Percentiles rank a stretch among this genome's conserved stretches.
Conservation (phyloP, 1,139 yeast species). For the Pneumocystis canis region DNA sequence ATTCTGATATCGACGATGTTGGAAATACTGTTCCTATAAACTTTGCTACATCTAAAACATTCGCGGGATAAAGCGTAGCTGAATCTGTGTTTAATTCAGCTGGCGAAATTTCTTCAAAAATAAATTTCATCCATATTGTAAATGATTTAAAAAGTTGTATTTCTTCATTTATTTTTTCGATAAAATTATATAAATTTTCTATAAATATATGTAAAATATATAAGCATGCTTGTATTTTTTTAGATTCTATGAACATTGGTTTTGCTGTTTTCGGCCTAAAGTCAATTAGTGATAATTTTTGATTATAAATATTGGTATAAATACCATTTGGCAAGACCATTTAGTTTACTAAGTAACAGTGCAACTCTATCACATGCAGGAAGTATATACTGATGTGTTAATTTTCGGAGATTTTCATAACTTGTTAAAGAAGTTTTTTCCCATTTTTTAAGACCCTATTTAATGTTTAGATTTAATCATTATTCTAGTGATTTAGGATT, state of each 20-base stretch:
- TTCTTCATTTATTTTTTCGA: conserved; percentile 10
- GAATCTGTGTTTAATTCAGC: not conserved
- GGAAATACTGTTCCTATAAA: not conserved
- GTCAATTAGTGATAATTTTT: not conserved
- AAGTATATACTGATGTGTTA: conserved; percentile 35
- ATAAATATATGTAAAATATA: not conserved
- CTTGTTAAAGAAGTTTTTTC: conserved; percentile 34
- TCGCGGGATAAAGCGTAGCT: not conserved
- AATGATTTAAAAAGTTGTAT: conserved; percentile 12
- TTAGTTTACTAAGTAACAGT: conserved; percentile 24
- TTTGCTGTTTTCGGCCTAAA: not conserved
- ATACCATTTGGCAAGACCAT: conserved; percentile 2
- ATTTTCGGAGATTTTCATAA: conserved; percentile 35
- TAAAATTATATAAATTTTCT: conserved; percentile 5
- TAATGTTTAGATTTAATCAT: not conserved
- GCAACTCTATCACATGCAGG: conserved; percentile 46
- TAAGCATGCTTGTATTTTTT: not conserved
- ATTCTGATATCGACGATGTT: not conserved
- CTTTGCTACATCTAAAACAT: not conserved
- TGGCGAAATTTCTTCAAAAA: conserved; percentile 11
- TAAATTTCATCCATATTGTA: conserved; percentile 14
- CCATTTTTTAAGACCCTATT: conserved; percentile 44
- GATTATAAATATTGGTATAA: not conserved
- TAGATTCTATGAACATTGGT: not conserved
- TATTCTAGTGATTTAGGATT: not conserved